phyloP scores from a whole-genome alignment of 1,284 basidiomycete species.

The Leccinum pachyderme region DNA sequence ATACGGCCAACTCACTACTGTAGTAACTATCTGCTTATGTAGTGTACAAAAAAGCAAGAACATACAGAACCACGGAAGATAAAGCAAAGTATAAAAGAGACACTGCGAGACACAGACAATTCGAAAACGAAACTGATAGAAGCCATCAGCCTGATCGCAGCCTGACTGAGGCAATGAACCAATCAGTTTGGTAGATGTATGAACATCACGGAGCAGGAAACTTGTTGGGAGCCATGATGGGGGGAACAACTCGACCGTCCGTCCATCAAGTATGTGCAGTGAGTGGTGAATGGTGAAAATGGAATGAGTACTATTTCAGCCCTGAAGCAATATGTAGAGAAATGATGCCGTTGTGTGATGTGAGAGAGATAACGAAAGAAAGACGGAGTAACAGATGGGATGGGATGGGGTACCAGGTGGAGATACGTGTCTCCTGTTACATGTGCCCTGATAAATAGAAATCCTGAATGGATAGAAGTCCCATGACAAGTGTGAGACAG shows the following conservation, averaged over 20 bases:
- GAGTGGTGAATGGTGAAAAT: slow-evolving; percentile 13
- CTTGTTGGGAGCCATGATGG: slow-evolving; percentile 10
- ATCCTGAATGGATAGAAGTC: slow-evolving; percentile 30
- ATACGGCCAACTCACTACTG: slow-evolving; percentile 51
- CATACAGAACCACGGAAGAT: slow-evolving; percentile 19
- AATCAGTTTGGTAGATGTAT: slow-evolving; percentile 10
- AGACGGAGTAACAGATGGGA: slow-evolving; percentile 23
- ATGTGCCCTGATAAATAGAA: slow-evolving; percentile 35
- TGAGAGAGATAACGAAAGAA: slow-evolving; percentile 27
- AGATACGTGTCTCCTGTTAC: slow-evolving; percentile 28
- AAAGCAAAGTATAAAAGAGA: slow-evolving; percentile 22
- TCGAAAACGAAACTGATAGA: slow-evolving; percentile 17
- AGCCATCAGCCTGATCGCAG: slow-evolving; percentile 18
- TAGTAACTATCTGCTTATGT: slow-evolving; percentile 43
- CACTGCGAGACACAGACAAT: slow-evolving; percentile 25
- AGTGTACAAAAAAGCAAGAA: slow-evolving; percentile 36
- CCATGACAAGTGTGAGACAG: slow-evolving; percentile 24
- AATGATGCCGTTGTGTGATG: slow-evolving; percentile 33
- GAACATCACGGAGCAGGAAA: slow-evolving; percentile 15
- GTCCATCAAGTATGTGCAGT: slow-evolving; percentile 23
- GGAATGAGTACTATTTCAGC: slow-evolving; percentile 12
- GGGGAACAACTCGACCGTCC: slow-evolving; percentile 16
- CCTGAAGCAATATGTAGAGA: slow-evolving; percentile 22
- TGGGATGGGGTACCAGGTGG: slow-evolving; percentile 24
- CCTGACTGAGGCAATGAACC: slow-evolving; percentile 9